Percentiles rank a stretch among this genome's conserved stretches.
These are phyloP conservation scores for Wilhelminamyces savonicus DNA, from an alignment of 805 yeast genomes.

Conservation along the genomic window DNA sequence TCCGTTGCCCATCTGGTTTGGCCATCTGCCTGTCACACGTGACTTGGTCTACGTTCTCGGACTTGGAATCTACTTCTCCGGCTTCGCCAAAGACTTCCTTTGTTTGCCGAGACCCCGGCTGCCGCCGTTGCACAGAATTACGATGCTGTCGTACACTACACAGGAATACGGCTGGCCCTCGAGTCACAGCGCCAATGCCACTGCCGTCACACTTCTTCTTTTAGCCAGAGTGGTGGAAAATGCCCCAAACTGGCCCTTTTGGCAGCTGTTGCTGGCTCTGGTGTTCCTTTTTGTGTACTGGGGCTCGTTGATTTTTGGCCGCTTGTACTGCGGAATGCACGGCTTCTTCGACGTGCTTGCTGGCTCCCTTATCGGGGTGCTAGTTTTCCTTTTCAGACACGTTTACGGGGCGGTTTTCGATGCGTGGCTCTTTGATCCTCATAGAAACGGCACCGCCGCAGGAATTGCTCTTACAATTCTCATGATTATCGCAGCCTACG, in stretches of 20 bases:
- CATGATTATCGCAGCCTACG: constrained; percentile 34
- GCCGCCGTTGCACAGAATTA: constrained; percentile 86
- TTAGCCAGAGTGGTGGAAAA: constrained; percentile 5
- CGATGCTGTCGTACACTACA: constrained; percentile 85
- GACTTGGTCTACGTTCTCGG: constrained; percentile 59
- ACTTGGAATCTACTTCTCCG: constrained; percentile 66
- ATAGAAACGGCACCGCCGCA: constrained; percentile 12
- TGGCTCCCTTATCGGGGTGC: constrained; percentile 62
- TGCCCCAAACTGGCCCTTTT: too few species aligned
- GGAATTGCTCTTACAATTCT: constrained; percentile 24
- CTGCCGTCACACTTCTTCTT: constrained; percentile 61
- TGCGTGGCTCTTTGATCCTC: constrained; percentile 25
- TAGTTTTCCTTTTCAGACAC: constrained; percentile 44
- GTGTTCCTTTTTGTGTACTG: constrained; percentile 41
- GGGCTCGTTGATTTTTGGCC: constrained; percentile 63
- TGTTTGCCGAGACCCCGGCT: constrained; percentile 90
- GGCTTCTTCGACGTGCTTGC: constrained; percentile 71
- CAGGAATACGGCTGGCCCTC: constrained; percentile 94
- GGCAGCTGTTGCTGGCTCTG: constrained; percentile 10
- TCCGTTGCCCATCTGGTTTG: constrained; percentile 83
- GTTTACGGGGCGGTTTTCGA: constrained; percentile 41
- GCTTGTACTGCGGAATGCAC: constrained; percentile 97
- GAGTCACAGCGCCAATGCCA: constrained; percentile 92
- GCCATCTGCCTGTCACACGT: constrained; percentile 49
- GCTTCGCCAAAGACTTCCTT: constrained; percentile 72